Conservation (phyloP, 2,329 filamentous ascomycete species). For the Pochonia chlamydosporia region DNA sequence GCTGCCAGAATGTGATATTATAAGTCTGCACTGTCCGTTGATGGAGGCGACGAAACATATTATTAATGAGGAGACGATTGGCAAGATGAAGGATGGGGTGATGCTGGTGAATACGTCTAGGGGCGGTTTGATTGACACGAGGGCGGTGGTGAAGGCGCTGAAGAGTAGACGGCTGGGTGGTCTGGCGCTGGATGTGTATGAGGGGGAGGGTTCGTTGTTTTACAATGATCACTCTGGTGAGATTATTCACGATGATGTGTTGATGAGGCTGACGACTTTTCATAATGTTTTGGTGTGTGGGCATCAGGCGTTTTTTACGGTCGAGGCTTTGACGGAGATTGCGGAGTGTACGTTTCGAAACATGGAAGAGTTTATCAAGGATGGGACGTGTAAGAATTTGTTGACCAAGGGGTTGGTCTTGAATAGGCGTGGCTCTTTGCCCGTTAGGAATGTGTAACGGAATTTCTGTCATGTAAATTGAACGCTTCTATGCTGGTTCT, state of each 20-base stretch:
- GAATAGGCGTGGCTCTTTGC: constrained; percentile 8
- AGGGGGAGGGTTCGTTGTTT: constrained; percentile 57
- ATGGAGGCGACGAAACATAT: constrained; percentile 54
- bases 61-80: constrained; percentile 48
- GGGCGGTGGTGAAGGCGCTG: constrained; percentile 52
- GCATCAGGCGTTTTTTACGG: constrained; percentile 65
- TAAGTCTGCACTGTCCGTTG: constrained; percentile 63
- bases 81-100: constrained; percentile 51
- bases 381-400: constrained; percentile 27
- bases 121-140: constrained; percentile 57
- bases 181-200: constrained; percentile 63
- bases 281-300: constrained; percentile 62
- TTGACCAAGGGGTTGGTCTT: constrained; percentile 20
- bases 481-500: too few species aligned
- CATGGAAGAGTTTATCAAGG: constrained; percentile 36
- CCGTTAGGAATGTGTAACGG: constrained; percentile 14
- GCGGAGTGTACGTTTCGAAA: constrained; percentile 54
- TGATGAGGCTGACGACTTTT: constrained; percentile 63
- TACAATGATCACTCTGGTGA: constrained; percentile 60
- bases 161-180: constrained; percentile 56
- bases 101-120: constrained; percentile 65
- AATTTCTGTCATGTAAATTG: too few species aligned
- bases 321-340: constrained; percentile 60
- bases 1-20: constrained; percentile 50
- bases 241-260: constrained; percentile 60